Conservation (phyloP, 2,329 filamentous ascomycete species). For the Grosmannia serpens region DNA sequence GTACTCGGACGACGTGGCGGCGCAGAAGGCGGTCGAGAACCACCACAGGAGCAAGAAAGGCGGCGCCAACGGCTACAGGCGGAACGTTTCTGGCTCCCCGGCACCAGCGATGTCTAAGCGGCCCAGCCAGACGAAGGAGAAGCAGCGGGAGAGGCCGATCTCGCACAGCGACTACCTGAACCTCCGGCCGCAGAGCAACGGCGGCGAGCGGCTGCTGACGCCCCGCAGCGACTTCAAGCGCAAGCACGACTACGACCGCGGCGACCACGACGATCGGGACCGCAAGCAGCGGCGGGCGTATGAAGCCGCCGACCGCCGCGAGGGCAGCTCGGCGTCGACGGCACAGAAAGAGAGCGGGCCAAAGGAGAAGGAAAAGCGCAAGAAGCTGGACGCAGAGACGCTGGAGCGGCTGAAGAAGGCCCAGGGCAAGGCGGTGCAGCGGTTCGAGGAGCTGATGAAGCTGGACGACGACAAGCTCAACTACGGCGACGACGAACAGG, state of each 20-base stretch:
- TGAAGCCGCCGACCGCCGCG: slow-evolving; percentile 22
- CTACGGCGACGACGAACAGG: slow-evolving; percentile 20
- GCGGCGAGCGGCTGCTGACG: slow-evolving; percentile 31
- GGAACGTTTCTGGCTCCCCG: slow-evolving; percentile 51
- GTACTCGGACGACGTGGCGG: slow-evolving; percentile 64
- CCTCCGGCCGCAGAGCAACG: slow-evolving; percentile 12
- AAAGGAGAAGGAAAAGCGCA: slow-evolving; percentile 28
- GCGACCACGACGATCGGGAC: slow-evolving; percentile 38
- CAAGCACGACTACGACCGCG: slow-evolving; percentile 44
- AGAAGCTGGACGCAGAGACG: slow-evolving; percentile 23
- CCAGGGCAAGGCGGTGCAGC: slow-evolving; percentile 22
- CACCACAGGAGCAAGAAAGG: slow-evolving; percentile 95
- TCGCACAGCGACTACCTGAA: slow-evolving; percentile 15
- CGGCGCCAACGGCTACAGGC: slow-evolving; percentile 47
- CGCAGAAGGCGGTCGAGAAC: slow-evolving; percentile 75
- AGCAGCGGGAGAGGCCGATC: slow-evolving; percentile 31
- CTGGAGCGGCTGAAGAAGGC: slow-evolving; percentile 23
- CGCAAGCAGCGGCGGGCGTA: slow-evolving; percentile 40
- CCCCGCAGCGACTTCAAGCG: slow-evolving; percentile 47
- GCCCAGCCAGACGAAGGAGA: slow-evolving; percentile 30
- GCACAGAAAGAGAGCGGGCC: slow-evolving; percentile 18
- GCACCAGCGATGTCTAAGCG: slow-evolving; percentile 44
- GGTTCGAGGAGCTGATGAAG: slow-evolving; percentile 25
- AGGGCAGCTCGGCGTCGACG: slow-evolving; percentile 18
- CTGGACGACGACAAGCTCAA: slow-evolving; percentile 24